Conservation (phyloP, 1,284 basidiomycete genomes). For the Moesziomyces globuligerus region DNA sequence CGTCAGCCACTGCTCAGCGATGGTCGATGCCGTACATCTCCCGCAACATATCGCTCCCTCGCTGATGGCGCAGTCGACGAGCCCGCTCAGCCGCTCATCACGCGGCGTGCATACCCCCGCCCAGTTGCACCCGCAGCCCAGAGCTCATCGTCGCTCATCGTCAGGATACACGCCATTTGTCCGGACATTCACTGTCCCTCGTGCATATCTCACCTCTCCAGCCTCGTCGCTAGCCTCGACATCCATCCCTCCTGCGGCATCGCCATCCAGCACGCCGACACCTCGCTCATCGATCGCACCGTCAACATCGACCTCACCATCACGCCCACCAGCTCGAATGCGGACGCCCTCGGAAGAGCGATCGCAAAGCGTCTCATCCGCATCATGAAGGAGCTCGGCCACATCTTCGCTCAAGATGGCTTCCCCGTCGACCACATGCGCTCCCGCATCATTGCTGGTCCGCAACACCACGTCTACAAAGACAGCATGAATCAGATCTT, state of each 20-base stretch:
- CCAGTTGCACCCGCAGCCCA: conserved; percentile 2
- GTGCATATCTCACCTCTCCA: conserved; percentile 67
- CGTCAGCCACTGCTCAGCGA: neutral
- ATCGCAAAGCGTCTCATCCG: conserved; percentile 28
- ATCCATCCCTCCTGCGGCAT: conserved; percentile 13
- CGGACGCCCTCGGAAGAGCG: conserved; percentile 25
- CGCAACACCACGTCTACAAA: conserved; percentile 10
- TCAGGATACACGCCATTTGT: conserved; percentile 27
- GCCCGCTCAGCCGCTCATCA: neutral
- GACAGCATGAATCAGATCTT: conserved; percentile 19
- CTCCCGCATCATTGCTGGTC: conserved; percentile 7
- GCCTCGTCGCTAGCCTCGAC: conserved; percentile 55
- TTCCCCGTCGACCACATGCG: conserved; percentile 44
- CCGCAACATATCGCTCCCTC: neutral
- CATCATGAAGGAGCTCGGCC: conserved; percentile 25
- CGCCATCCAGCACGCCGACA: conserved; percentile 48
- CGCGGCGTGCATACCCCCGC: conserved; percentile 1
- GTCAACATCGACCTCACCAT: conserved; percentile 60
- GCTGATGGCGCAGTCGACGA: neutral
- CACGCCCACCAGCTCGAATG: conserved; percentile 15
- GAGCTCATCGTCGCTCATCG: conserved; percentile 12
- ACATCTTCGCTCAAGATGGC: conserved; percentile 34
- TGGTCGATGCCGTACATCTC: neutral
- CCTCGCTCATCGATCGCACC: conserved; percentile 66
- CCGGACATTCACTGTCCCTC: conserved; percentile 68